A percentile compares a stretch with the other conserved stretches of the same genome.
phyloP scores from a whole-genome alignment of 805 yeast species.

The Grigorovia humatica region DNA sequence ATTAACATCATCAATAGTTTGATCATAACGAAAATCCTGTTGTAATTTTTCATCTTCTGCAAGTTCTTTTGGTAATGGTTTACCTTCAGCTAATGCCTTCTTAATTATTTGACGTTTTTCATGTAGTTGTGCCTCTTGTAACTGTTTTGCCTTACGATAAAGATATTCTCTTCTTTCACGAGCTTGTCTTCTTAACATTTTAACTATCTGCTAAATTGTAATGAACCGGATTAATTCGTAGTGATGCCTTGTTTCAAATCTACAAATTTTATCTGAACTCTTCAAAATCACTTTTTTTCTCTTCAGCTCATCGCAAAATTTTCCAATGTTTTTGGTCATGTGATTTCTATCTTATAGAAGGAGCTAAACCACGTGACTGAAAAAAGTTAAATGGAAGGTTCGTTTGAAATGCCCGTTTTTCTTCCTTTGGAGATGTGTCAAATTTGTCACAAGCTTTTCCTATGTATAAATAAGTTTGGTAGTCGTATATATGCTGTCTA shows the following conservation, averaged over 20 bases:
- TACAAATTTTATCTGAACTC: too few relatives aligned
- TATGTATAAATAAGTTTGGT: too few relatives aligned
- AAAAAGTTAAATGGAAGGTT: too few relatives aligned
- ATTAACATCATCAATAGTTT: constrained; percentile 38
- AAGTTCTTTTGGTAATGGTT: constrained; percentile 77
- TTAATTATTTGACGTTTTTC: constrained; percentile 81
- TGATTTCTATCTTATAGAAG: background rate
- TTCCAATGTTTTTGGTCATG: background rate
- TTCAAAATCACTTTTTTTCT: background rate
- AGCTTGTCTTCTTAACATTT: constrained; percentile 80
- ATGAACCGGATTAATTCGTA: too few relatives aligned
- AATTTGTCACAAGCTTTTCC: background rate
- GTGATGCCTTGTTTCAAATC: too few relatives aligned
- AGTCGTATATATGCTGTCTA: too few relatives aligned
- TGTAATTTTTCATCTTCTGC: constrained; percentile 81
- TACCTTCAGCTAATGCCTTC: constrained; percentile 85
- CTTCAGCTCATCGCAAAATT: background rate
- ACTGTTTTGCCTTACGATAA: constrained; percentile 76
- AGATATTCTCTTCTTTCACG: constrained; percentile 92
- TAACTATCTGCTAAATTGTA: background rate
- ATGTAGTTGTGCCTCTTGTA: constrained; percentile 77
- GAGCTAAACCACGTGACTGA: too few relatives aligned
- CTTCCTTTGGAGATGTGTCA: background rate
- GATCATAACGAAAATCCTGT: constrained; percentile 78
- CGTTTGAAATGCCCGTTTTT: too few relatives aligned